Base-by-base conservation (phyloP, 2,329 filamentous ascomycete genomes). In the Aspergillus versicolor region DNA sequence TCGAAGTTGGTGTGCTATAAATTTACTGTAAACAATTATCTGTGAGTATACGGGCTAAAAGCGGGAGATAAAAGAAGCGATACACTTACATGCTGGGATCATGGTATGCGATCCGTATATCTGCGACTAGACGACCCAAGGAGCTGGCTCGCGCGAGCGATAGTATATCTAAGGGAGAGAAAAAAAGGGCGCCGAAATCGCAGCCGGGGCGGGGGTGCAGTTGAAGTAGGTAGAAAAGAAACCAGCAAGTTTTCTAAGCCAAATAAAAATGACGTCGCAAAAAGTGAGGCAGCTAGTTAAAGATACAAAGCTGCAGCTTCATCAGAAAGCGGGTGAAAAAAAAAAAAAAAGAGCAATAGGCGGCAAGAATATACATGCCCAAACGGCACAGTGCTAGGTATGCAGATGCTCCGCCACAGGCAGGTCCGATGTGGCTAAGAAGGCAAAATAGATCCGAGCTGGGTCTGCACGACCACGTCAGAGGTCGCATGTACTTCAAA, bases 321-420 rank as follows among this genome's bases (percentile, higher is more conserved):
- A 24, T 32, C 9, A 49, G 55, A 24, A 49, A 50, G 40, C 41
- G 32, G 30, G 19, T 21, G 21, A 21, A 21, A 34, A 48, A 48
- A 42, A 52, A 41, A 53, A 44, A 34, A 48, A 42, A 52, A 56
- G 30, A 38, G 58, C 27, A 44, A 57, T 54, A 47, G 41, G 38
- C 50, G 50, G 38, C 37, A 44, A 57, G 52, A 60, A 57, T 57
- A 46, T 58, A 56, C 47, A 47, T 51, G 37, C 50, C 43, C 46
- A 57, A 53, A 44, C 49, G 38, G 54, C 7, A 41, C 37, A 49
- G 24, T 50, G 41, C 38, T 17, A 43, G 17, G 24, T 43, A 68
- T 70, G 69, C 70, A 73, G 61, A 59, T 62, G 65, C 73, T 75
- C 68, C 73, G 73, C 73, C 73, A 75, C 73, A 74, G 65, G 63